Conservation (phyloP, 139 green algal genomes). For the Chlamydomonas sp. region DNA sequence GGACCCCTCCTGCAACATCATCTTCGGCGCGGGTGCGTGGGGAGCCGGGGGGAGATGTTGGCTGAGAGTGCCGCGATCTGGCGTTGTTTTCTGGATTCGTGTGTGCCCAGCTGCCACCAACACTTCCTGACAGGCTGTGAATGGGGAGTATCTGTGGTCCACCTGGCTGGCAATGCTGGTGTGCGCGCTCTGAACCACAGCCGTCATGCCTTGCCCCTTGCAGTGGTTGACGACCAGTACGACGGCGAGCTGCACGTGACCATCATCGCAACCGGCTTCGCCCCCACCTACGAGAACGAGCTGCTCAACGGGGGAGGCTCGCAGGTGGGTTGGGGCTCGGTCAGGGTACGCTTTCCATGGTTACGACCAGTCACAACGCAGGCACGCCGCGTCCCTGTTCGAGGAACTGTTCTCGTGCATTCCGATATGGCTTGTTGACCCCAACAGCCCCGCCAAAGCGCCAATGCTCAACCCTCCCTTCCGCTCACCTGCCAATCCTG, state of each 20-base stretch:
- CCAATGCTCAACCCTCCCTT: not conserved
- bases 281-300: constrained; percentile 80
- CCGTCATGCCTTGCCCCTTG: no score
- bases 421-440: no score
- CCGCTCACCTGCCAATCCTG: not conserved
- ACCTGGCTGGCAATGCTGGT: no score
- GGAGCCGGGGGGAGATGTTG: not conserved
- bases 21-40: constrained; percentile 93
- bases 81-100: not conserved
- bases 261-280: constrained; percentile 96
- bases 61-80: not conserved
- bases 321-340: not conserved
- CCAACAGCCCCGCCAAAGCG: not conserved
- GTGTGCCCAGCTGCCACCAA: no score
- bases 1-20: constrained; percentile 95
- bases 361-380: not conserved
- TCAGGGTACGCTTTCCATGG: not conserved
- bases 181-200: no score
- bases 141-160: no score
- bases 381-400: not conserved
- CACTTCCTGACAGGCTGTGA: no score
- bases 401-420: not conserved
- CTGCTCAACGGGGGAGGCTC: constrained; percentile 45
- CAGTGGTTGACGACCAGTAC: constrained; percentile 58
- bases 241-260: constrained; percentile 85